phyloP scores from a whole-genome alignment of 371 early-diverging fungal species.

The Haplosporangium sp. region DNA sequence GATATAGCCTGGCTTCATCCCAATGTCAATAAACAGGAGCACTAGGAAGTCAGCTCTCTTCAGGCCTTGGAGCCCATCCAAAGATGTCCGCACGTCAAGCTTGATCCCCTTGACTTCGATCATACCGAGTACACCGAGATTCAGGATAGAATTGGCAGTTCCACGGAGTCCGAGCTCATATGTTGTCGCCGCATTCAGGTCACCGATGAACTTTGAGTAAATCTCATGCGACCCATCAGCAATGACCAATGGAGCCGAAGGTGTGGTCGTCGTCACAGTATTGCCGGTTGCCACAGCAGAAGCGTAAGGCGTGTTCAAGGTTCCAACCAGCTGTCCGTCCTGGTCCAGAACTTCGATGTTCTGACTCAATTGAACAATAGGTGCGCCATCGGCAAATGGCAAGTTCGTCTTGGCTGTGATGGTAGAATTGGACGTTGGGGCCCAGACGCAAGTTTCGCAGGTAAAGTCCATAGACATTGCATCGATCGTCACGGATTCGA shows the following conservation, averaged over 20 bases:
- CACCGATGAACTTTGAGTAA: constrained; percentile 16
- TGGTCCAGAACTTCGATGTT: constrained; percentile 28
- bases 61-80: constrained; percentile 31
- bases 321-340: constrained; percentile 22
- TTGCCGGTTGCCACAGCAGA: constrained; percentile 4
- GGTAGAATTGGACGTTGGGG: constrained; percentile 18
- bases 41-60: background rate
- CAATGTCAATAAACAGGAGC: background rate
- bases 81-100: constrained; percentile 15
- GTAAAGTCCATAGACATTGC: constrained; percentile 44
- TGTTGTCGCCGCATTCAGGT: background rate
- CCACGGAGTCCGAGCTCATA: constrained; percentile 35
- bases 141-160: constrained; percentile 22
- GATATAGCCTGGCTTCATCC: background rate
- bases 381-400: constrained; percentile 28
- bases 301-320: constrained; percentile 6
- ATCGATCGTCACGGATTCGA: constrained; percentile 40
- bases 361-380: constrained; percentile 33
- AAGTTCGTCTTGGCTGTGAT: constrained; percentile 36
- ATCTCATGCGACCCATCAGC: constrained; percentile 14
- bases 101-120: constrained; percentile 39
- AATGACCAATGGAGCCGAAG: constrained; percentile 3
- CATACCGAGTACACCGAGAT: constrained; percentile 23
- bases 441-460: constrained; percentile 24
- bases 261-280: constrained; percentile 15